A percentile compares a stretch with the other conserved stretches of the same genome.
These are phyloP conservation scores for Lactarius trivialis DNA, from an alignment of 768 basidiomycete species.

Conservation along the genomic window DNA sequence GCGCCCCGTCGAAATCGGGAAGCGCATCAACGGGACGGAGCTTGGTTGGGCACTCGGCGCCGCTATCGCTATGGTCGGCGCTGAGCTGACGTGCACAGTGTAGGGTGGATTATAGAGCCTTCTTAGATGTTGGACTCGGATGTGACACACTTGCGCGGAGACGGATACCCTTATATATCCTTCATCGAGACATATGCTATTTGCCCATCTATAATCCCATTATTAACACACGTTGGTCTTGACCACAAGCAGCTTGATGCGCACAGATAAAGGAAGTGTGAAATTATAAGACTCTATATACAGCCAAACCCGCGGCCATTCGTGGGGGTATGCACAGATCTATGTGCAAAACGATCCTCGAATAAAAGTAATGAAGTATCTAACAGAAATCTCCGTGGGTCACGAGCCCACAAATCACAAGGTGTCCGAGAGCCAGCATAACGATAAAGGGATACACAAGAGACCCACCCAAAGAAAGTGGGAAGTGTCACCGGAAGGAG, in stretches of 20 bases:
- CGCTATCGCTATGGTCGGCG: conserved; percentile 64
- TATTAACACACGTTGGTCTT: not conserved
- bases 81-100: conserved; percentile 48
- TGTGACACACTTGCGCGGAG: not conserved
- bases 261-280: not conserved
- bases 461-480: not conserved
- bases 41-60: conserved; percentile 92
- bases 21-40: conserved; percentile 84
- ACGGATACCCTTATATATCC: not conserved
- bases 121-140: not conserved
- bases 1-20: conserved; percentile 71
- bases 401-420: not conserved
- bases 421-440: not conserved
- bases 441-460: not conserved
- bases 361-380: not conserved
- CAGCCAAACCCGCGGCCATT: not conserved
- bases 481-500: not conserved
- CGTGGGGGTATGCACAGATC: not conserved
- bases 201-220: not conserved
- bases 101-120: conserved; percentile 21
- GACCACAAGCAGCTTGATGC: not conserved
- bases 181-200: not conserved
- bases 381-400: not conserved
- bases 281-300: not conserved
- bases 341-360: not conserved